These are phyloP conservation scores for Pythium brassicae DNA, from an alignment of 352 stramenopile species.

Conservation along the genomic window DNA sequence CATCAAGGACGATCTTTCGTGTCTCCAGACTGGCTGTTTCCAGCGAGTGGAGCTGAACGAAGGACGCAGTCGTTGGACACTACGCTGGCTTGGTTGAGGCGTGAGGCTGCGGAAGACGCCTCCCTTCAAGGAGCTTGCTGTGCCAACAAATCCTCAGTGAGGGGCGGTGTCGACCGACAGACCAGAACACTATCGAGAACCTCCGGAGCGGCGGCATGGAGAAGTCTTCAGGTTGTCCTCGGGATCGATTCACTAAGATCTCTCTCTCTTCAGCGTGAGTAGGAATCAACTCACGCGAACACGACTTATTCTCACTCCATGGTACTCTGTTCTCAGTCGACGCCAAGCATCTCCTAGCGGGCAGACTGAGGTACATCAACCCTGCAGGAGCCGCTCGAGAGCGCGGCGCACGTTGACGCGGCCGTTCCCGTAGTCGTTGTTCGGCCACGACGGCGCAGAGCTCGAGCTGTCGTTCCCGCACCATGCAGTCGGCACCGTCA, in stretches of 20 bases:
- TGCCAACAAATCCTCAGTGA: too few relatives aligned
- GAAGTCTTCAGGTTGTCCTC: slow-evolving; percentile 26
- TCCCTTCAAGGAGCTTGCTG: too few relatives aligned
- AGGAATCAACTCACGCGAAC: too few relatives aligned
- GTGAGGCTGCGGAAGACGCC: too few relatives aligned
- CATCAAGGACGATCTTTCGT: too few relatives aligned
- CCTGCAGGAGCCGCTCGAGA: slow-evolving; percentile 4
- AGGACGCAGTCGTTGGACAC: too few relatives aligned
- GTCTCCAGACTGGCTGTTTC: too few relatives aligned
- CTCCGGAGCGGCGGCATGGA: slow-evolving; percentile 20
- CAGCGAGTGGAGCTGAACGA: too few relatives aligned
- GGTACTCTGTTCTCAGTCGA: too few relatives aligned
- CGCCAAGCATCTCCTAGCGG: too few relatives aligned
- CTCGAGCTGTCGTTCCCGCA: slow-evolving; percentile 8
- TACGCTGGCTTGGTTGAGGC: too few relatives aligned
- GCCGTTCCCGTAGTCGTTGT: slow-evolving; percentile 23
- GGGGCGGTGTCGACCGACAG: slow-evolving; percentile 13
- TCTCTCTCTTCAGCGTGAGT: slow-evolving; percentile 23
- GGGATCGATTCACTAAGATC: slow-evolving; percentile 28
- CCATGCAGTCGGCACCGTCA: slow-evolving; percentile 4
- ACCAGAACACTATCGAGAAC: slow-evolving; percentile 20
- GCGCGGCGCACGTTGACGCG: slow-evolving; percentile 18
- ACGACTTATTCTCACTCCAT: too few relatives aligned
- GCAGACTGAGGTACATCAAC: neutral
- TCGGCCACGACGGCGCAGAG: slow-evolving; percentile 8